A percentile compares a stretch with the other conserved stretches of the same genome.
Evolutionary conservation across 1,284 basidiomycete genomes (phyloP).

Genomic region (Phylloboletellus chloephorus): DNA sequence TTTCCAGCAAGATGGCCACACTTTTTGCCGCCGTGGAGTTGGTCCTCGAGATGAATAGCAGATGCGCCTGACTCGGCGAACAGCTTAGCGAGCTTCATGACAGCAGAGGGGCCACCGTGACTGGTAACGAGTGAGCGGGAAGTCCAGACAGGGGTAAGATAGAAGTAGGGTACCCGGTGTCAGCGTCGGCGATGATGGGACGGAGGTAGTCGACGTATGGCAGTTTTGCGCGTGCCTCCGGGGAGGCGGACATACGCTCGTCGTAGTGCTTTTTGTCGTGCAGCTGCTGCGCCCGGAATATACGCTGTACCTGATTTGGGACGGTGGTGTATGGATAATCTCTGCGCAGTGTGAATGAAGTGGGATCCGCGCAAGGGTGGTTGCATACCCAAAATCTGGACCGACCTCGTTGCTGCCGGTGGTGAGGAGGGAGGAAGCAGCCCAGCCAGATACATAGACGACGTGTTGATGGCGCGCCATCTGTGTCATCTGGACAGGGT

Average conservation of each 20-base stretch:
- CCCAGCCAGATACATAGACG: conserved; percentile 95
- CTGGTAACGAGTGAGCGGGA: conserved; percentile 36
- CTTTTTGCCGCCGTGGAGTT: conserved; percentile 90
- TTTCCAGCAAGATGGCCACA: conserved; percentile 94
- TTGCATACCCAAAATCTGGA: conserved; percentile 86
- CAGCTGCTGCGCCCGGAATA: conserved; percentile 81
- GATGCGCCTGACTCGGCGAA: conserved; percentile 92
- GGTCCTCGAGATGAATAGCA: conserved; percentile 88
- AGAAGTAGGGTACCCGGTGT: conserved; percentile 66
- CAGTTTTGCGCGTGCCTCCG: conserved; percentile 62
- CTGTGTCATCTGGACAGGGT: conserved; percentile 93
- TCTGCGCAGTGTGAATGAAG: conserved; percentile 32
- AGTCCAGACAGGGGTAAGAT: not conserved
- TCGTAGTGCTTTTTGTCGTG: conserved; percentile 87
- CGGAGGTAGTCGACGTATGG: conserved; percentile 84
- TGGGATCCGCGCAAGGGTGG: not conserved
- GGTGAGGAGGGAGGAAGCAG: conserved; percentile 80
- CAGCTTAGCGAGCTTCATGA: conserved; percentile 94
- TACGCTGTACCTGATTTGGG: conserved; percentile 84
- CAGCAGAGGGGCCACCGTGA: conserved; percentile 88
- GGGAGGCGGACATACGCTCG: conserved; percentile 66
- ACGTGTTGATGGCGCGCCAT: conserved; percentile 95
- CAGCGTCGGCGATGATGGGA: conserved; percentile 92
- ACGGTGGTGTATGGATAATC: conserved; percentile 95
- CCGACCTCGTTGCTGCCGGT: conserved; percentile 95